Base-by-base conservation (phyloP, 352 stramenopile genomes). In the Globisporangium carolinianum region DNA sequence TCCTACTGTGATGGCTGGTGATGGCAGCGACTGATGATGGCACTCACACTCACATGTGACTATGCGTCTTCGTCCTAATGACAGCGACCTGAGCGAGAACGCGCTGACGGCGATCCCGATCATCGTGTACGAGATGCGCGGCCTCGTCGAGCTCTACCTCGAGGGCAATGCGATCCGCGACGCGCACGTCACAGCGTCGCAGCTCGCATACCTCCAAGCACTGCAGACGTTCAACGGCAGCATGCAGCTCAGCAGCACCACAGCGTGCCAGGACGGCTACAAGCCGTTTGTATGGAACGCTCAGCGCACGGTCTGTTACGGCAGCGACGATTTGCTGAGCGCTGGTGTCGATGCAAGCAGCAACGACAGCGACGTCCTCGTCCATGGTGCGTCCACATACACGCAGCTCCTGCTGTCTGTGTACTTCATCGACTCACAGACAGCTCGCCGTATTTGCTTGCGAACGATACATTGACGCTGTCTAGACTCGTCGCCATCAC, bases 71-170 rank as follows among this genome's bases (percentile, higher is more conserved):
- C 18, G 9, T 37, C 15, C 24, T 32, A 11, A 53, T 10, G 6
- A 48, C 54, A 91, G 81, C 61, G 79, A 91, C 55, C 60, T 91
- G 54, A 67, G 71, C 47, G 68, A 88, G 60, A 91, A 91, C 42
- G 39, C 67, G 32, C 57, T 91, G 14, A 77, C 81, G 0, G 66
- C 77, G 15, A 89, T 91, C 42, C 81, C 81, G 8, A 60, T 65
- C 10, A 73, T 86, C 61, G 79, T 91, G 63, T 91, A 83, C 70
- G 72, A 85, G 60, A 72, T 88, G 58, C 64, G 62, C 38, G 76
- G 71, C 35, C 70, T 91, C 52, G 76, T 68, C 37, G 66, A 70
- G 38, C 66, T 91, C 39, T 61, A 74, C 47, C 58, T 91, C 14
- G 65, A 76, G 42, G 67, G 62, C 48, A 91, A 89, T 61, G 45